Evolutionary conservation across 2,329 filamentous ascomycete genomes (phyloP), one percentile per base, ranked within the genome.

Genomic region (Ascochyta fabae): DNA sequence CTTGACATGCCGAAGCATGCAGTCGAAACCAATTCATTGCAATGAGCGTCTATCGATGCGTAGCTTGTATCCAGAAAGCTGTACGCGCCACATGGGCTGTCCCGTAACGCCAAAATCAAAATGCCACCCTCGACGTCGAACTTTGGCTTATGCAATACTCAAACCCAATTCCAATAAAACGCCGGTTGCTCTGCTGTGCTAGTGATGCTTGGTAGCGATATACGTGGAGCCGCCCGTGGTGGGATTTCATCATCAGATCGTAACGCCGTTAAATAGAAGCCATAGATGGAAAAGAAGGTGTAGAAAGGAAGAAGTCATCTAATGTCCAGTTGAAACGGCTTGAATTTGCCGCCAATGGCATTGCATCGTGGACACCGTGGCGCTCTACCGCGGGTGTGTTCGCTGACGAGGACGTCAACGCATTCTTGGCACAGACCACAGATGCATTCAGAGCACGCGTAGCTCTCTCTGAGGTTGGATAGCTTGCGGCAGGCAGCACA

Each of bases 381-480:
- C 68, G 88, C 85, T 59, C 89, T 79, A 12, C 89, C 89, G 46
- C 89, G 71, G 29, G 71, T 87, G 72, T 92, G 88, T 72, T 92
- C 89, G 65, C 84, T 85, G 77, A 91, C 87, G 51, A 94, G 81
- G 31, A 91, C 86, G 68, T 92, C 89, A 54, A 97, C 92, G 69
- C 94, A 98, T 56, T 92, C 87, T 61, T 88, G 86, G 75, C 95
- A 98, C 45, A 98, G 84, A 15, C 93, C 94, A 73, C 92, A 96
- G 61, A 98, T 96, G 75, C 95, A 98, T 75, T 97, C 93, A 1
- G 93, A 96, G 75, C 94, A 98, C 22, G 94, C 94, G 71, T 92
- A 97, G 31, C 91, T 95, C 68, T 94, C 90, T 68, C 87, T 88
- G 24, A 98, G 80, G 10, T 88, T 80, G 47, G 89, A 93, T 16